Base-by-base conservation (phyloP, 306 rosid genomes). In the Cucurbita maxima region DNA sequence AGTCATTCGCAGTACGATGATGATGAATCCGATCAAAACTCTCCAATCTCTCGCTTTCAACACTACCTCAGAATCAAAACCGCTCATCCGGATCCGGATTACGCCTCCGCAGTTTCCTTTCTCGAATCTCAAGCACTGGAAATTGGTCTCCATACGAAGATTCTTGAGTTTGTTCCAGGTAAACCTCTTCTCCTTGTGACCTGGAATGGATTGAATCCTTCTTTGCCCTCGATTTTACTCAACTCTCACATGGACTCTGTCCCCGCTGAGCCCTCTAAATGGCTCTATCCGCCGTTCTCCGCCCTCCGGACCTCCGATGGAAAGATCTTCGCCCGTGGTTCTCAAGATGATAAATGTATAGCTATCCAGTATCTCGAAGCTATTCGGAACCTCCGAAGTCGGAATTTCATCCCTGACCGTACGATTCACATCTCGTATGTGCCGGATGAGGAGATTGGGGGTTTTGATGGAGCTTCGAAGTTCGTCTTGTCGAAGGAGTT, bases 161-260 rank as follows among this genome's bases (percentile, higher is more conserved):
- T 84, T 57, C 73, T 88, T 40, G 74, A 93, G 16, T 90, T 82
- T 87, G 9, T 76, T 25, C 85, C 87, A 0, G 79, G 79, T 10
- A 93, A 88, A 16, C 96, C 94, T 58, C 74, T 93, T 53, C 94
- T 93, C 77, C 89, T 93, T 57, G 78, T 93, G 59, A 77, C 98
- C 8, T 93, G 98, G 98, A 83, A 78, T 5, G 98, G 97, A 10
- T 82, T 92, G 43, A 4, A 80, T 60, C 89, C 92, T 15, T 80
- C 90, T 45, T 87, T 88, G 71, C 90, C 97, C 20, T 93, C 97
- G 40, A 14, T 93, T 66, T 88, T 94, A 76, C 82, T 94, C 82
- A 94, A 94, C 81, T 88, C 98, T 75, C 98, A 94, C 79, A 84
- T 94, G 79, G 98, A 94, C 71, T 90, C 98, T 59, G 92, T 94